Percentiles rank a stretch among this genome's conserved stretches.
Evolutionary conservation across 306 rosid genomes (phyloP).

Genomic region (Pachyrhizus erosus): DNA sequence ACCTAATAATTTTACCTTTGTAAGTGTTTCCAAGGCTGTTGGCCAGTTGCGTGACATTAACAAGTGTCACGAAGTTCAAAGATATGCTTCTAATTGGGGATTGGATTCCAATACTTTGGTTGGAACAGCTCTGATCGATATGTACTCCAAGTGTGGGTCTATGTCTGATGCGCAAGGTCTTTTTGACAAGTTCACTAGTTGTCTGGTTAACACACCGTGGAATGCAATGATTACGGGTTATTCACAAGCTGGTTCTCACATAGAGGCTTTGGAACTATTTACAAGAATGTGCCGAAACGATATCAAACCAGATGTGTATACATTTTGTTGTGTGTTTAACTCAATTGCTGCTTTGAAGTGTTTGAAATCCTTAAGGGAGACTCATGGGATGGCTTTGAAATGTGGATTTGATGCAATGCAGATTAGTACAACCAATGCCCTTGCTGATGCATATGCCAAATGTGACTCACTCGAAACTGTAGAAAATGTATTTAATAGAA

Average conservation of each 20-base stretch:
- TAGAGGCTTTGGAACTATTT: conserved; percentile 66
- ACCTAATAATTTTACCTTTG: conserved; percentile 57
- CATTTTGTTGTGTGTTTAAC: conserved; percentile 71
- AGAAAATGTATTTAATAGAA: conserved; percentile 58
- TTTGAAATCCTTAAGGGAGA: conserved; percentile 43
- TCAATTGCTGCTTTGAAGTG: conserved; percentile 65
- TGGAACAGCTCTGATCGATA: conserved; percentile 76
- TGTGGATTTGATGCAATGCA: conserved; percentile 48
- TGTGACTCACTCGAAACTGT: conserved; percentile 63
- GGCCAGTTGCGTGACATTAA: conserved; percentile 57
- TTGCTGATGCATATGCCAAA: conserved; percentile 72
- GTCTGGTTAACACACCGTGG: conserved; percentile 68
- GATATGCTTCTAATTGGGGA: conserved; percentile 58
- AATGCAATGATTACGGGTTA: conserved; percentile 80
- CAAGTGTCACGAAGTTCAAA: conserved; percentile 59
- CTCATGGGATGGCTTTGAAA: conserved; percentile 65
- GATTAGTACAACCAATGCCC: conserved; percentile 62
- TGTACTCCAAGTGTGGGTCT: conserved; percentile 72
- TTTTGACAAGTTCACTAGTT: conserved; percentile 55
- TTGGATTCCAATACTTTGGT: conserved; percentile 62
- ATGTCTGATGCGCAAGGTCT: conserved; percentile 56
- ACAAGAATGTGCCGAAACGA: conserved; percentile 59
- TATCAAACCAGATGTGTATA: conserved; percentile 59
- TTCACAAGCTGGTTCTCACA: conserved; percentile 60
- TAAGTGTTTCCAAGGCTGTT: conserved; percentile 69